Evolutionary conservation across 805 yeast species (phyloP), one percentile per base, ranked within the genome.

Genomic region (Zygosaccharomyces bailii): DNA sequence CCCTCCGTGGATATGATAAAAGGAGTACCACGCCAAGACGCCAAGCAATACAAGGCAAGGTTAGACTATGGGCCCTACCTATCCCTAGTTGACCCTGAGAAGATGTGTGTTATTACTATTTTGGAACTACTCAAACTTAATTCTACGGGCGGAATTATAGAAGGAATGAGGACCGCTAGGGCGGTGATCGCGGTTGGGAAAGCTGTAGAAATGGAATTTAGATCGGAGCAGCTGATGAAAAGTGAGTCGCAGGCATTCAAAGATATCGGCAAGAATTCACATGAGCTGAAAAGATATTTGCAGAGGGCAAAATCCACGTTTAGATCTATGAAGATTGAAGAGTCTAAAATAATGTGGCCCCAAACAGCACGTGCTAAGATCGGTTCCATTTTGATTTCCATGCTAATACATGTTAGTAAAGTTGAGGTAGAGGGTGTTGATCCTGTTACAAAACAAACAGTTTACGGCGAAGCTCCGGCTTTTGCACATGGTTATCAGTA

Each of bases 401-500:
- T 84, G 53, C 66, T 93, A 44, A 72, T 91, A 57, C 85, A 86
- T 53, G 87, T 84, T 18, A 96, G 97, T 2, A 84, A 80, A 55
- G 84, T 91, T 9, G 75, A 80, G 18, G 96, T 90, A 2, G 71
- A 74, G 29, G 96, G 90, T 36, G 72, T 68, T 1, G 96, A 91
- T 60, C 97, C 97, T 1, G 72, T 79, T 2, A 82, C 95, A 0
- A 84, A 85, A 8, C 67, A 78, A 42, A 61, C 62, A 1, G 83
- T 86, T n/a, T 66, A 67, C 24, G 95, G 90, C 16, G 70, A 75
- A 31, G 91, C 89, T 5, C 96, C 97, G 2, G 98, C 98, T 0
- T 85, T 93, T 57, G 82, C 80, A 48, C 98, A 93, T 59, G 78
- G 88, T 3, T 90, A 86, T 64, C 95, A 87, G 64, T 88, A 83